Conservation (phyloP, 2,329 filamentous ascomycete species). For the Fusarium compactum region DNA sequence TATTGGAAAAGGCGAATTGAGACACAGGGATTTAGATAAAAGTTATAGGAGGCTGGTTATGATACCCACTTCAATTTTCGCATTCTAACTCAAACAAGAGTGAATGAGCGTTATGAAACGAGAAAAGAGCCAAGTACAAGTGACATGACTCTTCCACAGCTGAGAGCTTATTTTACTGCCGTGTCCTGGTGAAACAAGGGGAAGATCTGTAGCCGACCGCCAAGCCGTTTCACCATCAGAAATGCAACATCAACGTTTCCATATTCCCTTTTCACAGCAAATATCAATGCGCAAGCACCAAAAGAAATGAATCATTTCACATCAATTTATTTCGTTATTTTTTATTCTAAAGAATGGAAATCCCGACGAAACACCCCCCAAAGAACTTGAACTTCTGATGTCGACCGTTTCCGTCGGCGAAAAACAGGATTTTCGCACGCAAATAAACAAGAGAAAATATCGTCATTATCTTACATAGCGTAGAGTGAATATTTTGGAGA, state of each 20-base stretch:
- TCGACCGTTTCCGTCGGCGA: background rate
- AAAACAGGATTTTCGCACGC: background rate
- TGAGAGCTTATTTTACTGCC: background rate
- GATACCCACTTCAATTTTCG: background rate
- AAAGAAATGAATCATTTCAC: background rate
- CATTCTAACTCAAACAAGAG: background rate
- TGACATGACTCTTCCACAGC: background rate
- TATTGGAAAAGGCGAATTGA: no score
- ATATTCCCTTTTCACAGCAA: background rate
- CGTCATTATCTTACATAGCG: conserved; percentile 3
- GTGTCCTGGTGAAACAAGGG: background rate
- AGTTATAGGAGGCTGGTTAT: background rate
- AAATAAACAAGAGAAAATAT: conserved; percentile 2
- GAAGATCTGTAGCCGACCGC: background rate
- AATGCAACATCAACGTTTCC: background rate
- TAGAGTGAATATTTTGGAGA: background rate
- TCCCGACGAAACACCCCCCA: background rate
- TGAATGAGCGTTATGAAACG: background rate
- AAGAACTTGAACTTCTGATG: background rate
- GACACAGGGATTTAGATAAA: background rate
- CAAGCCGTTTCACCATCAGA: background rate
- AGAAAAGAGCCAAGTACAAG: background rate
- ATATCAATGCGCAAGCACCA: background rate
- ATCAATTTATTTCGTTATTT: conserved; percentile 13
- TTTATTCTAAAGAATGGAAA: conserved; percentile 12